Percentiles rank a stretch among this genome's conserved stretches.
Conservation (phyloP, 1,284 basidiomycete species). For the Polyporus tsugae region DNA sequence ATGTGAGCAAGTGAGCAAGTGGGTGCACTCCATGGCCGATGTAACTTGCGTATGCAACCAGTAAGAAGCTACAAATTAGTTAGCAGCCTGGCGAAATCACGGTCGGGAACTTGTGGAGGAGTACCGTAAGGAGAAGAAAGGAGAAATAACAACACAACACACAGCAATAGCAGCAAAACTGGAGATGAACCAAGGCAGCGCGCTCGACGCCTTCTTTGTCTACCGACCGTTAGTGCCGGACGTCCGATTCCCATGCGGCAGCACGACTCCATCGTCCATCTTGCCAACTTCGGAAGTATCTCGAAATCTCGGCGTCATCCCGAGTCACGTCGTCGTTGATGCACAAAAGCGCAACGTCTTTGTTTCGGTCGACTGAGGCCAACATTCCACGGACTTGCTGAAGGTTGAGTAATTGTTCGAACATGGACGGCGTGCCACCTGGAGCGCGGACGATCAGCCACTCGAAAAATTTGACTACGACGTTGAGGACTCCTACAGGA, state of each 20-base stretch:
- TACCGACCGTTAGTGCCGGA: background rate
- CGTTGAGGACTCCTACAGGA: background rate
- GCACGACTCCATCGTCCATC: background rate
- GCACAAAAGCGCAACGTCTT: constrained; percentile 38
- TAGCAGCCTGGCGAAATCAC: background rate
- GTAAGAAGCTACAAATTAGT: background rate
- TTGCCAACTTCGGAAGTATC: constrained; percentile 14
- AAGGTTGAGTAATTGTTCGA: constrained; percentile 35
- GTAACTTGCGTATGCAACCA: background rate
- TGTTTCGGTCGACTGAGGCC: constrained; percentile 18
- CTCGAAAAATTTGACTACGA: background rate
- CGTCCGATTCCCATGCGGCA: constrained; percentile 2
- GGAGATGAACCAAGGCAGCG: background rate
- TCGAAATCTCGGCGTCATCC: constrained; percentile 33
- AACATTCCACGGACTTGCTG: constrained; percentile 28
- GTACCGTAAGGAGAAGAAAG: background rate
- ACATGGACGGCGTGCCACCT: constrained; percentile 37
- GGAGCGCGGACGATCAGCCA: background rate
- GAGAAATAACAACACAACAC: background rate
- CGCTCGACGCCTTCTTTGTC: background rate
- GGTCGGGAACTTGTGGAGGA: background rate
- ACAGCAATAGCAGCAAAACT: background rate
- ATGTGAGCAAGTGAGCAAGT: background rate
- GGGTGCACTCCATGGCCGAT: background rate
- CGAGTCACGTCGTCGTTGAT: constrained; percentile 40